Evolutionary conservation across 306 rosid species (phyloP).

Genomic region (Cucurbita pepo): DNA sequence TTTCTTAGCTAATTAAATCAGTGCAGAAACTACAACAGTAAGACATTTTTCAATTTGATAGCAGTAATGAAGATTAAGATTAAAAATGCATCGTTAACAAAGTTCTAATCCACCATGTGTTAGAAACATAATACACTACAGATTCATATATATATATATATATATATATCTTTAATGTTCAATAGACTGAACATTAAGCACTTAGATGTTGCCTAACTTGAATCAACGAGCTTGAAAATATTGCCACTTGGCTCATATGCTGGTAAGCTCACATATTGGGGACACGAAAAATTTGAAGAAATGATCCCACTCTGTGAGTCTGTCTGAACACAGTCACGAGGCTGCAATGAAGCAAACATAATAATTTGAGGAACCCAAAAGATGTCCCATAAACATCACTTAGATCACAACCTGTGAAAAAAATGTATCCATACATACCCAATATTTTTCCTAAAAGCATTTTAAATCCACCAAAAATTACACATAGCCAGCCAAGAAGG

Average conservation of each 20-base stretch:
- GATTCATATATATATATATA: neutral
- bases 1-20: no score
- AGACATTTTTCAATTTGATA: no score
- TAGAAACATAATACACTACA: neutral
- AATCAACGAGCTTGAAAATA: neutral
- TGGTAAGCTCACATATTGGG: slow-evolving; percentile 63
- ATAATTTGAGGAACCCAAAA: neutral
- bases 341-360: slow-evolving; percentile 28
- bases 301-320: slow-evolving; percentile 25
- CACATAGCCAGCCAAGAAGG: no score
- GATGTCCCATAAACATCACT: neutral
- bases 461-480: no score
- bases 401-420: neutral
- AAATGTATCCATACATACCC: no score
- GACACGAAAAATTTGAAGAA: slow-evolving; percentile 51
- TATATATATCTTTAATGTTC: neutral
- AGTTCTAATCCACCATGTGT: neutral
- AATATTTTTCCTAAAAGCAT: no score
- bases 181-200: neutral
- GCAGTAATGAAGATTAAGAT: no score
- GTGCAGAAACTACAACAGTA: no score
- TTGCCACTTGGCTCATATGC: slow-evolving; percentile 26
- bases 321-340: slow-evolving; percentile 49
- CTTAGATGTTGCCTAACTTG: neutral
- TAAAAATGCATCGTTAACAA: no score